Evolutionary conservation across 1,284 basidiomycete species (phyloP), one percentile per base, ranked within the genome.

Genomic region (Fomitopsis palustris): DNA sequence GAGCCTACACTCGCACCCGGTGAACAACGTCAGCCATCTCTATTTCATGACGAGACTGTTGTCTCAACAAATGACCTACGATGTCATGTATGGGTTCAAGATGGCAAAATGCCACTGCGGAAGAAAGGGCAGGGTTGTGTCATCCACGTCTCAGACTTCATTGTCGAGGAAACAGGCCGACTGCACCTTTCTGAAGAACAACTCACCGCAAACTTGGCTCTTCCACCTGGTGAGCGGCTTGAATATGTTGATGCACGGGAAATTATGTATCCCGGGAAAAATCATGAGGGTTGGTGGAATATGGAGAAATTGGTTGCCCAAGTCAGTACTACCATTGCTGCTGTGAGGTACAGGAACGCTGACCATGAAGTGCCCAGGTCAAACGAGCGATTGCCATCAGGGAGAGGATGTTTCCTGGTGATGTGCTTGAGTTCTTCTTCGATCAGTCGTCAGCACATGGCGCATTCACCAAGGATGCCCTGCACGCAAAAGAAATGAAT

Each of bases 241-340:
- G 39, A 57, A 14, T 35, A 14, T 12, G 10, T 12, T 9, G 61
- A 60, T 3, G 65, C 64, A 39, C 53, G 59, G 6, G 49, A 61
- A 27, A 63, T 21, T 25, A 21, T 51, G 19, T 21, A 51, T 21
- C 29, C 21, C 27, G 47, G 47, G 21, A 51, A 51, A 33, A 75
- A 75, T 64, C 69, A 77, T 55, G 71, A 78, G 8, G 76, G 77
- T 0, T 80, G 75, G 66, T 79, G 79, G 73, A 74, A 58, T 35
- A 73, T 74, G 2, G 74, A 78, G 56, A 53, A 70, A 1, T 77
- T 76, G 61, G 65, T 72, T 14, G 74, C 72, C 55, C 75, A 77
- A 67, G 73, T 77, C n/a, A n/a, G 41, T 9, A 56, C 53, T 42
- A 23, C 5, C 25, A 19, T 55, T 7, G 25, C 42, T 38, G 8